Base-by-base conservation (phyloP, 129 eudicot species). In the Tagetes patula region DNA sequence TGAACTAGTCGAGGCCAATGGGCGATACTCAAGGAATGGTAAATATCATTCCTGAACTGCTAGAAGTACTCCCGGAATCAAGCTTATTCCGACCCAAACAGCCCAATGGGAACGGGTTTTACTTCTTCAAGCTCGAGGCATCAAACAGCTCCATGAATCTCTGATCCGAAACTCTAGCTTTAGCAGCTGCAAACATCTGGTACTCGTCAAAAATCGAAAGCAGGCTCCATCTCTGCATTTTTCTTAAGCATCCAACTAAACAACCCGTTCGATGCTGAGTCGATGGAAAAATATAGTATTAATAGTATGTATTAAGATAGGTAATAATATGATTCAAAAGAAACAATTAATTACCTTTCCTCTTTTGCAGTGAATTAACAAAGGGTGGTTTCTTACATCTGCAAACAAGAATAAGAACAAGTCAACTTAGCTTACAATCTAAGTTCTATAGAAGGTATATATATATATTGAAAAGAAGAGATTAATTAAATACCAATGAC, bases 261-360 rank as follows among this genome's bases (percentile, higher is more conserved):
- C 92, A 89, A 27, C 98, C 96, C 10, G 98, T 92, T 69, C 96
- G 98, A 80, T 89, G 98, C 96, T 92, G 89, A 62, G 74, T 41
- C 8, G 80, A 73, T 38, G 64, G 6, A 62, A 62, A 58, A 27
- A 34, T 3, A 67, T 58, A 8, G 6, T 61, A 49, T 70, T 52
- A 3, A 53, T 34, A 33, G 48, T 48, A 64, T 31, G 4, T 58
- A 38, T 32, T 0, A 7, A 30, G 6, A 54, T 34, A 9, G 11
- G 34, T 41, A 31, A 32, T 72, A 9, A 32, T 59, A 42, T 13
- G 52, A 47, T 3, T 14, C 7, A 60, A 60, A 73, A 54, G 58
- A 47, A 37, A 32, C 40, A 62, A 40, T 5, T 52, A 3, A 40
- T 5, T 52, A 3, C 98, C 95, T 92, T 92, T 73, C 98, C 96